Evolutionary conservation across 2,329 filamentous ascomycete genomes (phyloP), one percentile per base, ranked within the genome.

Genomic region (Oidium heveae): DNA sequence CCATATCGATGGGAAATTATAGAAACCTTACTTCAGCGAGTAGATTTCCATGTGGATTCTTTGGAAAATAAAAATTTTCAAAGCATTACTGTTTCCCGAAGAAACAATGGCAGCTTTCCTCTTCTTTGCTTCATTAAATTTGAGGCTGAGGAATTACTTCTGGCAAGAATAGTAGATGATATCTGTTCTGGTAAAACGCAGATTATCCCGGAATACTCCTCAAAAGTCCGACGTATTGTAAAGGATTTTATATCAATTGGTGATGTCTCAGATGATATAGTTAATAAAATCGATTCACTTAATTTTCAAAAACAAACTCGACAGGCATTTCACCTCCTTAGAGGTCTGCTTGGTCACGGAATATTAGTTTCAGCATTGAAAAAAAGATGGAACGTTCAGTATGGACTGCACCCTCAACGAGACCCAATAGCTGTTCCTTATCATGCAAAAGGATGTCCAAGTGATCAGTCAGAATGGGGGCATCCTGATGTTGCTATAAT

Each of bases 401-500:
- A 80, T 41, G 76, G 76, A 0, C 65, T 79, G 0, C 71, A 79
- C 57, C 70, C 73, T 0, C 52, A 59, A 0, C 70, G 81, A 8
- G 67, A 71, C 36, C 75, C 76, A 0, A 72, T 82, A 8, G 80
- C 81, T 0, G 81, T 85, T 0, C 81, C 81, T 0, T 86, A 73
- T 53, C 70, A 75, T 9, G 77, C 77, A 0, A 83, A 85, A 55
- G 81, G 79, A 1, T 69, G 73, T 0, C 80, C 81, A 0, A 74
- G 74, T 0, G 71, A 74, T 0, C 71, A 75, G 4, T 74, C 79
- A 0, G 80, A 86, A 59, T 85, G 75, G 61, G 76, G 77, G 0
- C 80, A 86, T 59, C 78, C 79, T 0, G 74, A 85, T 58, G 76
- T 82, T 0, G 71, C 75, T 0, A 79, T 85, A 2, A 33, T 77